Conservation (phyloP, 139 green algal genomes). For the Raphidocelis subcapitata region DNA sequence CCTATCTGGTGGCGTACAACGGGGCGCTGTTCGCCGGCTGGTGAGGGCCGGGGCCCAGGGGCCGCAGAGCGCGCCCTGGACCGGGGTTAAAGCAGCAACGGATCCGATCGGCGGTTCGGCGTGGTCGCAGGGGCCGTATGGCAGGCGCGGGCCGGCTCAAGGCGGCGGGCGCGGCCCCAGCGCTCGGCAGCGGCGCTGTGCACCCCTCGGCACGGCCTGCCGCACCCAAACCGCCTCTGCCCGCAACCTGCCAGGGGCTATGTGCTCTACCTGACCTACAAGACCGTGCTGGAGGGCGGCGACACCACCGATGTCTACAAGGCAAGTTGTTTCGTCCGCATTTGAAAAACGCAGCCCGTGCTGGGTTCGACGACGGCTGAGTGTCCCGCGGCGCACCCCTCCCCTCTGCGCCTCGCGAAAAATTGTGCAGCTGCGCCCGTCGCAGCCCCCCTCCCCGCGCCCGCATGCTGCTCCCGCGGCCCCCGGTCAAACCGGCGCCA, state of each 20-base stretch:
- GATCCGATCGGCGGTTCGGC: no score
- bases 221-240: neutral
- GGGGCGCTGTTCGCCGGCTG: conserved; percentile 50
- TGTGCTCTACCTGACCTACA: conserved; percentile 55
- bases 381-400: no score
- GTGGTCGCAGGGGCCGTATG: neutral
- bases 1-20: conserved; percentile 77
- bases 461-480: no score
- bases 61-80: no score
- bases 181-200: neutral
- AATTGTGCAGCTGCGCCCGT: no score
- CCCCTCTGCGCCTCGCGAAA: no score
- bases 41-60: no score
- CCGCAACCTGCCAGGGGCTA: conserved; percentile 55
- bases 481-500: no score
- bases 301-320: conserved; percentile 51
- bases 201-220: neutral
- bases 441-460: no score
- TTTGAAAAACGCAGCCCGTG: no score
- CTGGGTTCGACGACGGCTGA: neutral
- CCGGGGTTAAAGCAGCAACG: no score
- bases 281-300: conserved; percentile 30
- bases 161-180: neutral
- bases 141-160: neutral
- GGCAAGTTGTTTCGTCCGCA: conserved; percentile 35